Base-by-base conservation (phyloP, 2,329 filamentous ascomycete genomes). In the Tolypocladium paradoxum region DNA sequence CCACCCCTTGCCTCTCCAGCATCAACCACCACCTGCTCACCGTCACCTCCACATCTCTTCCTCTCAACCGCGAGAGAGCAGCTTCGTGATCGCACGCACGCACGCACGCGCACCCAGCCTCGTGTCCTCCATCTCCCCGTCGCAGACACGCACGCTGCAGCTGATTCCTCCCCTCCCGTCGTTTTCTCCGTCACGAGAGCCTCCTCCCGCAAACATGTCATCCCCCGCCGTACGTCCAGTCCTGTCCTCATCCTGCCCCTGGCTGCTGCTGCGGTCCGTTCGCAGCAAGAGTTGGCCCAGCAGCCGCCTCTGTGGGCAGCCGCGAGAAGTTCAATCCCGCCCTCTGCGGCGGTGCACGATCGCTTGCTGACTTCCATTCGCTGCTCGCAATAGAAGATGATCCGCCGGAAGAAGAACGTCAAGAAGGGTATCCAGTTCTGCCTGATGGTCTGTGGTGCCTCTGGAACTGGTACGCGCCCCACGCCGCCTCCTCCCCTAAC, bases 381-480 rank as follows among this genome's bases (percentile, higher is more conserved):
- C 53, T 54, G 57, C 73, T 49, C 37, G 43, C 27, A 35, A 37
- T 38, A 90, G 84, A 89, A 95, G 75, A 93, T 96, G 88, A 91
- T 96, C 72, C 91, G 93, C 77, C 87, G 90, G 76, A 99, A 99
- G 92, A 99, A 99, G 88, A 97, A 99, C 83, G 92, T 99, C 78
- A 96, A 96, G 88, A 96, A 96, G 84, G 93, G 93, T 70, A 97
- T 99, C 70, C 93, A 99, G 81, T 99, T 99, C 80, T 97, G 91
- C 75, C 76, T 99, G 83, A 99, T 99, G 93, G 93, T 99, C 68
- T 97, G 93, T 72, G 93, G 93, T 78, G 93, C 93, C 70, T 97
- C 92, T 65, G 93, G 93, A 74, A 97, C 93, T 75, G 93, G 90
- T 96, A 84, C 68, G 81, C 55, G 55, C 55, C 54, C 53, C 38